These are phyloP conservation scores for Pyracantha coccinea DNA, from an alignment of 331 rosid genomes.

Conservation along the genomic window DNA sequence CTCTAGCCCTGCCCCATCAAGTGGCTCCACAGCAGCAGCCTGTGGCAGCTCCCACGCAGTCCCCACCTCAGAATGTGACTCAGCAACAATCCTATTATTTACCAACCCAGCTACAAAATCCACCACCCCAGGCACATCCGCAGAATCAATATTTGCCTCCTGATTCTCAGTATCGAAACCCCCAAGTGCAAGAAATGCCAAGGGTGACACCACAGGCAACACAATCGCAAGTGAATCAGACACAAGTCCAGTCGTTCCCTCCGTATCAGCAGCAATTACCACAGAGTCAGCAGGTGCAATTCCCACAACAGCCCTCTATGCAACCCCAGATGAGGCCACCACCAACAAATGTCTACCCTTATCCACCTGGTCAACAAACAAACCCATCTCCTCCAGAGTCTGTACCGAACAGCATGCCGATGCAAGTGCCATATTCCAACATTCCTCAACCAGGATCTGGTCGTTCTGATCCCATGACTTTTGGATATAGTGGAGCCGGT, in stretches of 20 bases:
- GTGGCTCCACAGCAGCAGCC: conserved; percentile 55
- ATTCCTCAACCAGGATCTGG: conserved; percentile 61
- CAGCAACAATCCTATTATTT: conserved; percentile 74
- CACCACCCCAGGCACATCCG: conserved; percentile 35
- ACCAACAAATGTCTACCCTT: conserved; percentile 49
- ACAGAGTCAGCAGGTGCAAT: conserved; percentile 42
- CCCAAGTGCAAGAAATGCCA: conserved; percentile 59
- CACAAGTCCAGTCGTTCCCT: conserved; percentile 50
- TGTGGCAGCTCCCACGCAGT: conserved; percentile 43
- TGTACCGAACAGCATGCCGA: conserved; percentile 69
- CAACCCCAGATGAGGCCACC: conserved; percentile 65
- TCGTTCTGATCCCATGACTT: conserved; percentile 52
- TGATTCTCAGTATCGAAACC: conserved; percentile 56
- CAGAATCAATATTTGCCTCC: conserved; percentile 66
- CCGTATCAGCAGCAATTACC: conserved; percentile 55
- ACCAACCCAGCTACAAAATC: conserved; percentile 45
- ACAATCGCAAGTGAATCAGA: conserved; percentile 55
- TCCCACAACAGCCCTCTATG: conserved; percentile 58
- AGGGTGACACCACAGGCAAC: conserved; percentile 47
- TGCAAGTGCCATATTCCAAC: conserved; percentile 73
- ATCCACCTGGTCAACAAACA: conserved; percentile 57
- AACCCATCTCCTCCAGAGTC: conserved; percentile 55
- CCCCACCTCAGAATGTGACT: conserved; percentile 41
- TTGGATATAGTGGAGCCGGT: conserved; percentile 67
- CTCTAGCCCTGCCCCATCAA: conserved; percentile 87